Base-by-base conservation (phyloP, 1,284 basidiomycete species). In the Sporisorium sorghi region DNA sequence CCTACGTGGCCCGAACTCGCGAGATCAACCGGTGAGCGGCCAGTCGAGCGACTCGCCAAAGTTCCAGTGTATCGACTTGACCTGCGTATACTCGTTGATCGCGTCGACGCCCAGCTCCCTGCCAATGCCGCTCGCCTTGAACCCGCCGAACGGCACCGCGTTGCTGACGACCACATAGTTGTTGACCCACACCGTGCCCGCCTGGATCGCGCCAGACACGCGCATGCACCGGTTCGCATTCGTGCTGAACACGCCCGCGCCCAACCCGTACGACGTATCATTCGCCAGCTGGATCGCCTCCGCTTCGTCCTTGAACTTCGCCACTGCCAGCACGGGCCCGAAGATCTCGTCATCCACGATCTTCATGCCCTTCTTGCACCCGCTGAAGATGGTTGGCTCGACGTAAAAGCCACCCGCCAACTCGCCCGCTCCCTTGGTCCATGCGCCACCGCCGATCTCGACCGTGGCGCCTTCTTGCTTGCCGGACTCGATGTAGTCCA, bases 401-500 rank as follows among this genome's bases (percentile, higher is more conserved):
- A 85, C 76, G 56, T 76, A 88, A 85, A 85, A 88, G 28, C 87
- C 87, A 78, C 91, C 89, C 1, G 43, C 44, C 24, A 68, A 68
- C 2, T 86, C 86, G 40, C 54, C 93, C 92, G 81, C 89, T 33
- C 91, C 89, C 57, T 89, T 87, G 19, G 50, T 62, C 65, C 65
- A 68, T 0, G 26, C n/a, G 10, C 40, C 55, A 44, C 94, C 94
- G 43, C 94, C 94, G 33, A 87, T 76, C 83, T 90, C 88, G 32
- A 94, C 87, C 14, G 85, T 94, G 12, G 73, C 77, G 21, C 94
- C 94, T 60, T 94, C 93, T 42, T 89, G 76, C 86, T 91, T 92
- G n/a, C 94, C 95, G n/a, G 90, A 89, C 65, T 93, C 85, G 85
- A 97, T 94, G 88, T 93, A 94, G 44, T 86, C 87, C 90, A 94